phyloP scores from a whole-genome alignment of 306 rosid genomes.

The Macrotyloma uniflorum region DNA sequence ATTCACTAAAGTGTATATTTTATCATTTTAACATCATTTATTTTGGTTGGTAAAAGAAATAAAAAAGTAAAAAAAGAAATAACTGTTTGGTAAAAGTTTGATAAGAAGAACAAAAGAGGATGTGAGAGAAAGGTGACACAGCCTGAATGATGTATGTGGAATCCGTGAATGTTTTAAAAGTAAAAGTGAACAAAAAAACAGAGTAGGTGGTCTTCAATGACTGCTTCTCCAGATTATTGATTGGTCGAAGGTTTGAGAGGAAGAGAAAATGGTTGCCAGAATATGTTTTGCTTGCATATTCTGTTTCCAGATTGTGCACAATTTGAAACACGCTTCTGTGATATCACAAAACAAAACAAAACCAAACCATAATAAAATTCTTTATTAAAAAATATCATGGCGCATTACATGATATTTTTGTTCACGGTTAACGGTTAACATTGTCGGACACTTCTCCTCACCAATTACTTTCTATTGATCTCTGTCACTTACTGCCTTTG shows the following conservation, averaged over 20 bases:
- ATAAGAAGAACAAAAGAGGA: too few species aligned
- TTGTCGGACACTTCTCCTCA: background rate
- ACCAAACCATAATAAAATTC: background rate
- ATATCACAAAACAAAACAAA: background rate
- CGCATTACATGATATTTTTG: conserved; percentile 17
- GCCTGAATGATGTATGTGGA: background rate
- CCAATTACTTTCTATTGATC: background rate
- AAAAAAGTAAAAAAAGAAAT: too few species aligned
- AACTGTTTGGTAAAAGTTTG: too few species aligned
- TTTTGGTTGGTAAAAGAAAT: too few species aligned
- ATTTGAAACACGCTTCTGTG: background rate
- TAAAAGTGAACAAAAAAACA: background rate
- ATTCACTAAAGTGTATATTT: too few species aligned
- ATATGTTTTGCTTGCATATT: conserved; percentile 31
- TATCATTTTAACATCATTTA: too few species aligned
- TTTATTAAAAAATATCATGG: conserved; percentile 25
- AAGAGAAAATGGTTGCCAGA: conserved; percentile 23
- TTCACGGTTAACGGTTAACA: background rate
- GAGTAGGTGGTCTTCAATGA: background rate
- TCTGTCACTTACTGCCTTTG: background rate
- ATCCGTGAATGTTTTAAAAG: background rate
- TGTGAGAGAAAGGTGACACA: background rate
- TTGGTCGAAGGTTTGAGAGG: background rate
- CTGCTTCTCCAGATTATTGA: background rate
- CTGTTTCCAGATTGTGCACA: conserved; percentile 20